phyloP scores from a whole-genome alignment of 768 basidiomycete genomes.

The Nidularia sp. region DNA sequence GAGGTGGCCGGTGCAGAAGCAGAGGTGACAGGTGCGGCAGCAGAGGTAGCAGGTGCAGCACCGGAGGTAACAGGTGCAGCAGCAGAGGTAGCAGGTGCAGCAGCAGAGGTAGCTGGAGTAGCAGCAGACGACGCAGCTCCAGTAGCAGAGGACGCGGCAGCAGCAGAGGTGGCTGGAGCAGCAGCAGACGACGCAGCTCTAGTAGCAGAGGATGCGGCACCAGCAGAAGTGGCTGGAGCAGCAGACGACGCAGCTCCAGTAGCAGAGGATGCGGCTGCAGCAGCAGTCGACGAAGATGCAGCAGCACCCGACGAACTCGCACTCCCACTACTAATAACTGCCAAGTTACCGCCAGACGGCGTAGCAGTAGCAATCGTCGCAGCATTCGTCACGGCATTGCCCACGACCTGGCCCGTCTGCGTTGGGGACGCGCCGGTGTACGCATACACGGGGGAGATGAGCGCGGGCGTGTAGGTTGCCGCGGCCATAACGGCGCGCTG shows the following conservation, averaged over 20 bases:
- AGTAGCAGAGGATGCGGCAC: background rate
- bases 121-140: too few species aligned
- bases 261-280: background rate
- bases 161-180: background rate
- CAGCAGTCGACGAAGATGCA: background rate
- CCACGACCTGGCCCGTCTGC: slow-evolving; percentile 25
- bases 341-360: background rate
- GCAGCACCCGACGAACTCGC: background rate
- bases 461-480: slow-evolving; percentile 29
- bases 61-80: too few species aligned
- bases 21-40: too few species aligned
- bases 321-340: background rate
- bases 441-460: slow-evolving; percentile 39
- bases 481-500: slow-evolving; percentile 24
- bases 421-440: slow-evolving; percentile 39
- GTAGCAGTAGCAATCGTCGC: too few species aligned
- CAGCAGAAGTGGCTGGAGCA: background rate
- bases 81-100: too few species aligned
- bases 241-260: background rate
- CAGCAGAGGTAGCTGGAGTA: too few species aligned
- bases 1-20: too few species aligned
- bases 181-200: background rate
- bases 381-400: background rate
- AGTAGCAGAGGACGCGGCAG: background rate
- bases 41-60: too few species aligned